A percentile compares a stretch with the other conserved stretches of the same genome.
Evolutionary conservation across 2,329 filamentous ascomycete genomes (phyloP).

Genomic region (Chalara sp.): DNA sequence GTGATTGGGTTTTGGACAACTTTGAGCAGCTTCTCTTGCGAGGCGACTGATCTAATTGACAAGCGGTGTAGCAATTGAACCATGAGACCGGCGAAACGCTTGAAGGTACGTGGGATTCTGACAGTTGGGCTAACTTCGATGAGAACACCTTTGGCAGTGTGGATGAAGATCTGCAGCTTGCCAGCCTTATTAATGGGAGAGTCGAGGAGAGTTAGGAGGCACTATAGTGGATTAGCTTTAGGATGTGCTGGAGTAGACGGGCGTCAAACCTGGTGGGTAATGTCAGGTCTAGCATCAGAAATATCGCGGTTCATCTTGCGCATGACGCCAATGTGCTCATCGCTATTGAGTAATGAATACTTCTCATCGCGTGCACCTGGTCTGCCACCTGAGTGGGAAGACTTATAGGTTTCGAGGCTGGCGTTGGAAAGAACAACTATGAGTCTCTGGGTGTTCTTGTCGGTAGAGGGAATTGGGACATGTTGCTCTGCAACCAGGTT

Average conservation of each 20-base stretch:
- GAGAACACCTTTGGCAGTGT: constrained; percentile 92
- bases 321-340: constrained; percentile 98
- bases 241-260: constrained; percentile 14
- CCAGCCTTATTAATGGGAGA: constrained; percentile 98
- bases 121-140: constrained; percentile 98
- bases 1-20: constrained; percentile 98
- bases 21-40: constrained; percentile 93
- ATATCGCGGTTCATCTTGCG: constrained; percentile 99
- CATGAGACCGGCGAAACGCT: constrained; percentile 97
- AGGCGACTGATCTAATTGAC: constrained; percentile 93
- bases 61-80: constrained; percentile 93
- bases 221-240: constrained; percentile 48
- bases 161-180: constrained; percentile 96
- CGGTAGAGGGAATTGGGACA: constrained; percentile 70
- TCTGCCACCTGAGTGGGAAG: constrained; percentile 65
- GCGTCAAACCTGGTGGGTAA: constrained; percentile 85
- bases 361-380: constrained; percentile 71
- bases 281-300: constrained; percentile 93
- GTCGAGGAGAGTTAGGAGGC: constrained; percentile 91
- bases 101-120: constrained; percentile 95
- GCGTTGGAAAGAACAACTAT: constrained; percentile 97
- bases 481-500: constrained; percentile 92
- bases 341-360: constrained; percentile 95
- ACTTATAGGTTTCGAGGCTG: constrained; percentile 95
- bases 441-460: constrained; percentile 85